These are phyloP conservation scores for Buddleja alternifolia DNA, from an alignment of 257 asterid genomes.

Conservation along the genomic window DNA sequence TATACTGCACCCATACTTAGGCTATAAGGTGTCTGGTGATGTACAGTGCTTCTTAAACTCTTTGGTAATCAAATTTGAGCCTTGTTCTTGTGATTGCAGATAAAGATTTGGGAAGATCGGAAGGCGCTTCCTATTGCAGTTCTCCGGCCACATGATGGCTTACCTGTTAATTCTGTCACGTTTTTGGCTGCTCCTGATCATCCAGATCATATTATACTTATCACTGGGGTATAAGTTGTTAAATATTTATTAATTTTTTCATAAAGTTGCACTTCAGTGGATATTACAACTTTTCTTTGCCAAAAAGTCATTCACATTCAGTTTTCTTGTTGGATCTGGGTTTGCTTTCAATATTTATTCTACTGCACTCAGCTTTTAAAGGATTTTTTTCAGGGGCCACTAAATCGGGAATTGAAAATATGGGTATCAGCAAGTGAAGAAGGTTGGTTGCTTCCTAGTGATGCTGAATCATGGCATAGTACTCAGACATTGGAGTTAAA, in stretches of 20 bases:
- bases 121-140: conserved; percentile 84
- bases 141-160: conserved; percentile 89
- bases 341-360: conserved; percentile 19
- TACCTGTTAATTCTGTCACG: conserved; percentile 92
- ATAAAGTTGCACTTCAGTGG: background rate
- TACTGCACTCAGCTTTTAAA: conserved; percentile 27
- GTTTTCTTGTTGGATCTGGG: conserved; percentile 11
- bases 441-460: conserved; percentile 97
- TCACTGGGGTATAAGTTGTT: conserved; percentile 78
- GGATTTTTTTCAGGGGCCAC: conserved; percentile 71
- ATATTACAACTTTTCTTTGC: background rate
- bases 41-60: background rate
- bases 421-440: conserved; percentile 96
- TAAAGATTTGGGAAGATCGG: conserved; percentile 96
- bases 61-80: conserved; percentile 4
- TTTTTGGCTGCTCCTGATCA: conserved; percentile 84
- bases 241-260: background rate
- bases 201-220: conserved; percentile 92
- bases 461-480: conserved; percentile 90
- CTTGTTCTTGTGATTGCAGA: conserved; percentile 51
- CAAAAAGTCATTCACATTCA: background rate
- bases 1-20: background rate
- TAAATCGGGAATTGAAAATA: conserved; percentile 81
- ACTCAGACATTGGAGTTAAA: conserved; percentile 81
- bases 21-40: conserved; percentile 14